Evolutionary conservation across 1,284 basidiomycete genomes (phyloP).

Genomic region (Ceratobasidium sp.): DNA sequence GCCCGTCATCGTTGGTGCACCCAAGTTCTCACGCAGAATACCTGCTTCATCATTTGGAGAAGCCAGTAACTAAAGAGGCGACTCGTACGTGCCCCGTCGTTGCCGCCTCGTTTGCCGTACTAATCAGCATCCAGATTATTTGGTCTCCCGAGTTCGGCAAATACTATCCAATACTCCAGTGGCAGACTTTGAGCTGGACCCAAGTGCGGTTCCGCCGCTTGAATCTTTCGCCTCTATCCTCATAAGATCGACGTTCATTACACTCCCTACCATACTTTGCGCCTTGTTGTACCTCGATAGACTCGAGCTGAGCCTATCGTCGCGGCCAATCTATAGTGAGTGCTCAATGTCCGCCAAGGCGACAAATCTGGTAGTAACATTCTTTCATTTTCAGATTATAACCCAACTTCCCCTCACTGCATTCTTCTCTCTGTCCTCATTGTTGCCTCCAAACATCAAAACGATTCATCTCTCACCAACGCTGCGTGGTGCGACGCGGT

Average conservation of each 20-base stretch:
- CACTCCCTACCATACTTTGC: slow-evolving; percentile 40
- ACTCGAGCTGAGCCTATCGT: slow-evolving; percentile 37
- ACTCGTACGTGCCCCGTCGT: slow-evolving; percentile 26
- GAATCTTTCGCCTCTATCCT: slow-evolving; percentile 37
- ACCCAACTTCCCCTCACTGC: slow-evolving; percentile 40
- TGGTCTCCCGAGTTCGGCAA: slow-evolving; percentile 36
- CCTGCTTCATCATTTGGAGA: slow-evolving; percentile 31
- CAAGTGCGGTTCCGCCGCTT: slow-evolving; percentile 25
- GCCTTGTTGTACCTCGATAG: slow-evolving; percentile 39
- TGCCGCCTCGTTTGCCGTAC: not conserved
- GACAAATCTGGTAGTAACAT: slow-evolving; percentile 30
- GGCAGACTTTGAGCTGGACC: slow-evolving; percentile 27
- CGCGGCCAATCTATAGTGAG: slow-evolving; percentile 35
- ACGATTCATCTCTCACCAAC: slow-evolving; percentile 39
- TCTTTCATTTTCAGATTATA: slow-evolving; percentile 25
- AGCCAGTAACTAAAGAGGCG: slow-evolving; percentile 32
- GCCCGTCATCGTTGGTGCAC: slow-evolving; percentile 39
- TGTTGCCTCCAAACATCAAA: slow-evolving; percentile 42
- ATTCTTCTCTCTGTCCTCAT: slow-evolving; percentile 42
- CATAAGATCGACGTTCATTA: slow-evolving; percentile 37
- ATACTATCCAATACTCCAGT: slow-evolving; percentile 38
- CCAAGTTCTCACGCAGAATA: slow-evolving; percentile 40
- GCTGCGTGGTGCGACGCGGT: slow-evolving; percentile 41
- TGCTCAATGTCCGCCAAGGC: slow-evolving; percentile 9
- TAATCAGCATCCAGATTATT: slow-evolving; percentile 16